These are phyloP conservation scores for Solanum arcanum DNA, from an alignment of 257 asterid genomes.

Conservation along the genomic window DNA sequence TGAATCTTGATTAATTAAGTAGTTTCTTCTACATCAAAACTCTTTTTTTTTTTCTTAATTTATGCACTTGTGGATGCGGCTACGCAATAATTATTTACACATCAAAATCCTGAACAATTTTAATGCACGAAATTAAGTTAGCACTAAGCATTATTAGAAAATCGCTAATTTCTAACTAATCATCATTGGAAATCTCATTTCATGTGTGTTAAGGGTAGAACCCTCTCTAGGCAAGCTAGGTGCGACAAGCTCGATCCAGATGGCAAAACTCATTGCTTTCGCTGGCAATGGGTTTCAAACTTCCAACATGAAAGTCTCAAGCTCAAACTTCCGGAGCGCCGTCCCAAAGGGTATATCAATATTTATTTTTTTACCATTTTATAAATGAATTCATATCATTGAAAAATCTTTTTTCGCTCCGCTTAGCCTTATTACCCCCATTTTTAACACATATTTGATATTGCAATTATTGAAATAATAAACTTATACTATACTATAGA, in stretches of 20 bases:
- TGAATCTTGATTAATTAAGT: background rate
- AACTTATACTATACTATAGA: background rate
- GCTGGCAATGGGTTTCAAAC: too few relatives aligned
- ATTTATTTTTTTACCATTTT: too few relatives aligned
- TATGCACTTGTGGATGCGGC: background rate
- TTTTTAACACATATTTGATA: background rate
- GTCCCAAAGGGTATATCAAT: too few relatives aligned
- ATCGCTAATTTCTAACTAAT: background rate
- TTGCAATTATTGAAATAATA: background rate
- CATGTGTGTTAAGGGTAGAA: too few relatives aligned
- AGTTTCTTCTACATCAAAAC: background rate
- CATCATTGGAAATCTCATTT: background rate
- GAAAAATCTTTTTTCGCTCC: background rate
- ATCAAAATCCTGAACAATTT: background rate
- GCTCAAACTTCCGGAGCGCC: fast-evolving
- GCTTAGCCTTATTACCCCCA: background rate
- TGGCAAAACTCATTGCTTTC: too few relatives aligned
- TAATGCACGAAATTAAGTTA: background rate
- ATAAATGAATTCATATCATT: too few relatives aligned
- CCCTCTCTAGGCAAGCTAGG: too few relatives aligned
- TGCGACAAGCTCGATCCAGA: too few relatives aligned
- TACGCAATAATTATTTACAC: background rate
- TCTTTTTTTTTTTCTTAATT: background rate
- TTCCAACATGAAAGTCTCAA: too few relatives aligned
- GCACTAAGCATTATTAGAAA: background rate